phyloP scores from a whole-genome alignment of 192 early-diverging fungal species.

The Spinellus fusiger region DNA sequence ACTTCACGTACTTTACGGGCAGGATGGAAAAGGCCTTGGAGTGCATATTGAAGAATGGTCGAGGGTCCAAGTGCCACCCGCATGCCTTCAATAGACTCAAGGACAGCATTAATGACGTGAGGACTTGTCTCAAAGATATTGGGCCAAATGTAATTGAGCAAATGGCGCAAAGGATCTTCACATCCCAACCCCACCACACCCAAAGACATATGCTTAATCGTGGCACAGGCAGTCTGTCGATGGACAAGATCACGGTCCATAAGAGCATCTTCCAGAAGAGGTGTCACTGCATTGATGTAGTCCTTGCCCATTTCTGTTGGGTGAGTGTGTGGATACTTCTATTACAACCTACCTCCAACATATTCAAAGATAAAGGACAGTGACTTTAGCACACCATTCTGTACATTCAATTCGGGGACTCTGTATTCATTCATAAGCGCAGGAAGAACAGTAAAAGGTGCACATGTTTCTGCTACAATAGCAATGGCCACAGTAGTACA shows the following conservation, averaged over 20 bases:
- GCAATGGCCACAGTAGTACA: slow-evolving; percentile 99
- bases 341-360: too few relatives aligned
- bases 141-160: slow-evolving; percentile 97
- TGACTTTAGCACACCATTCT: slow-evolving; percentile 96
- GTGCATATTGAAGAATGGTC: slow-evolving; percentile 76
- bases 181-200: slow-evolving; percentile 90
- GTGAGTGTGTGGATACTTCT: too few relatives aligned
- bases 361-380: slow-evolving; percentile 98
- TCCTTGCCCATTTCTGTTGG: slow-evolving; percentile 98
- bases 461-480: slow-evolving; percentile 79
- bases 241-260: slow-evolving; percentile 98
- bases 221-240: slow-evolving; percentile 93
- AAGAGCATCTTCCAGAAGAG: slow-evolving; percentile 92
- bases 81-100: slow-evolving; percentile 94
- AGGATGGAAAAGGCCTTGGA: slow-evolving; percentile 97
- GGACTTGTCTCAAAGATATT: slow-evolving; percentile 97
- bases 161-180: slow-evolving; percentile 89
- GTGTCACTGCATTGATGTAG: slow-evolving; percentile 95
- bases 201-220: slow-evolving; percentile 91
- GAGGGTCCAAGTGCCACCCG: slow-evolving; percentile 86
- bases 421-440: slow-evolving; percentile 99
- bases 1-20: slow-evolving; percentile 91
- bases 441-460: slow-evolving; percentile 96
- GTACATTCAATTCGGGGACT: slow-evolving; percentile 98
- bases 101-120: slow-evolving; percentile 96